Evolutionary conservation across 371 early-diverging fungal species (phyloP), one percentile per base, ranked within the genome.

Genomic region (Mucor racemosus): DNA sequence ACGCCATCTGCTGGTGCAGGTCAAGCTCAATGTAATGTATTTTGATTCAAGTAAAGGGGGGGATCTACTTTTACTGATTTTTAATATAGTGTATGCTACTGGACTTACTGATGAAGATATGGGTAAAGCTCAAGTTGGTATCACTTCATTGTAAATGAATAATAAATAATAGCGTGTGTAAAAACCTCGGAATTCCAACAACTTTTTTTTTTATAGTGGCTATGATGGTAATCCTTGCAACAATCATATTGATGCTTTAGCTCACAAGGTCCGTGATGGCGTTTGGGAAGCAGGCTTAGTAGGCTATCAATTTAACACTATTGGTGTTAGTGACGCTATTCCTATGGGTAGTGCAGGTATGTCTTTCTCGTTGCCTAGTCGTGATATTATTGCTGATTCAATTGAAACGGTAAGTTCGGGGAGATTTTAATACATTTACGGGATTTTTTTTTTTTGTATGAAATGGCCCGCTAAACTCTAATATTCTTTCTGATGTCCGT

Each of bases 341-440:
- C 91, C 92, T 60, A 98, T 94, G 93, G 97, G 97, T 36, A 97
- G 93, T 17, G 81, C 86, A 31, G 98, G 97, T 31, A 98, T 98
- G 98, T 82, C 90, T 54, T 97, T 89, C 81, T 98, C 98, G 9
- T 81, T 98, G 60, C 97, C 95, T 70, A 92, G 93, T 63, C 86
- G 98, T 66, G 98, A 98, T 71, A 88, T 97, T 64, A 98, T 98
- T 78, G 97, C 98, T 38, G 98, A 98, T 76, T 95, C 95, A 13
- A 96, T 98, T 64, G 98, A 98, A 77, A 97, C 97, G 15, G 95
- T 89, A 77, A 75, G 75, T 67, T 5, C 11, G 40, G 40, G 26
- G 42, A 61, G 42, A 50, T 36, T 50, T 42, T 48, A 15, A 26
- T 26, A 26, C 3, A 26, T 26, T 26, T 26, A 3, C 26, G 26